phyloP scores from a whole-genome alignment of 176 grass and related monocot species.

The Saccharum spontaneum region DNA sequence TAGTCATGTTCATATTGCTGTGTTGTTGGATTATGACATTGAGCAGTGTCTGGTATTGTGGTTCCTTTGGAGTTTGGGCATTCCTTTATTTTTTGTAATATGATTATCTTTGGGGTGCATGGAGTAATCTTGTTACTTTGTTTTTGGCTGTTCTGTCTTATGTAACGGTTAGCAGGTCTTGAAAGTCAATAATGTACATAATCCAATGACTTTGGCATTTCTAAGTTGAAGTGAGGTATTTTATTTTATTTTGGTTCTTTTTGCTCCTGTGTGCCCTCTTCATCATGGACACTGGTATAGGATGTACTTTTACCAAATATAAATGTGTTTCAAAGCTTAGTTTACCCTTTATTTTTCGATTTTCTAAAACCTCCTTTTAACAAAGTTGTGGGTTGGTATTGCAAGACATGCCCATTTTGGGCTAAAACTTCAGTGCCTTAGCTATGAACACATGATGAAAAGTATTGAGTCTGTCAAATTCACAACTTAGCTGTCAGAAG shows the following conservation, averaged over 20 bases:
- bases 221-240: not conserved
- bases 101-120: not conserved
- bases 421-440: conserved; percentile 10
- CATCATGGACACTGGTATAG: not conserved
- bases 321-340: not conserved
- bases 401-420: not conserved
- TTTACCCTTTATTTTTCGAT: not conserved
- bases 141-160: not conserved
- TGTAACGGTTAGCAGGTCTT: not conserved
- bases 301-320: not conserved
- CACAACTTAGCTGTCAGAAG: not conserved
- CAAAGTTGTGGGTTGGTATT: not conserved
- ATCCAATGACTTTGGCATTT: not conserved
- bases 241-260: not conserved
- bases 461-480: not conserved
- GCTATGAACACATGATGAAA: not conserved
- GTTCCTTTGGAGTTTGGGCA: not conserved
- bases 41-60: not conserved
- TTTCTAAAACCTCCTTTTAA: not conserved
- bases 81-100: not conserved
- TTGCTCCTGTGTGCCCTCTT: not conserved
- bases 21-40: not conserved
- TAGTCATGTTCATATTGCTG: not conserved
- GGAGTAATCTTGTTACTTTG: not conserved
- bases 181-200: not conserved